Evolutionary conservation across 257 asterid genomes (phyloP), one percentile per base, ranked within the genome.

Genomic region (Gentiana macrophylla): DNA sequence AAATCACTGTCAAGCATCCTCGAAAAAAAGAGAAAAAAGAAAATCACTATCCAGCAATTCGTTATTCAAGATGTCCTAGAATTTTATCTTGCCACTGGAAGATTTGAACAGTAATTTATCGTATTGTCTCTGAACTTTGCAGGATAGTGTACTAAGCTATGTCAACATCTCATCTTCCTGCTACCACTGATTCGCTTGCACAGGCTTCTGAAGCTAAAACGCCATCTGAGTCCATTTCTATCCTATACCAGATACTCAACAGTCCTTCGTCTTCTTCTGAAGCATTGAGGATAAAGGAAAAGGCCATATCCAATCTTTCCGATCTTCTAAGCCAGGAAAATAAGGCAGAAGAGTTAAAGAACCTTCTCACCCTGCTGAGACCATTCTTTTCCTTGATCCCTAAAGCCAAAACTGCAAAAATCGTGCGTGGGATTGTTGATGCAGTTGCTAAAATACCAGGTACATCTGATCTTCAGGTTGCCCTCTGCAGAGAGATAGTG

Each of bases 371-470:
- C 3, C 62, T 41, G 12, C 52, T 57, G 37, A 13, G 52, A 41
- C 62, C 62, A 49, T 57, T 57, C 62, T 71, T 76, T 61, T 72
- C 81, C 32, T 62, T 72, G 63, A 76, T 76, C 61, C 78, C 78
- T 37, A 72, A 76, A 67, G 81, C 81, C 55, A 71, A 71, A 58
- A 76, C 81, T 11, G 81, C 78, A 5, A 76, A 76, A 68, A 71
- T 72, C 55, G 81, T 76, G 36, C 71, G 74, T 38, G 75, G 64
- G 36, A 59, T 76, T 54, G 75, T 76, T 48, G 81, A 76, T 41
- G 13, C 81, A 0, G 60, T 76, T 59, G 70, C 81, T 6, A 76
- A 71, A 62, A 68, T 76, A 58, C 81, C 78, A 2, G 81, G 75
- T 37, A 76, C 78, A 15, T 65, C 75, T 62, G 73, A 65, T 52